Percentiles rank a stretch among this genome's conserved stretches.
Conservation (phyloP, 306 rosid species). For the Trifolium subterraneum region DNA sequence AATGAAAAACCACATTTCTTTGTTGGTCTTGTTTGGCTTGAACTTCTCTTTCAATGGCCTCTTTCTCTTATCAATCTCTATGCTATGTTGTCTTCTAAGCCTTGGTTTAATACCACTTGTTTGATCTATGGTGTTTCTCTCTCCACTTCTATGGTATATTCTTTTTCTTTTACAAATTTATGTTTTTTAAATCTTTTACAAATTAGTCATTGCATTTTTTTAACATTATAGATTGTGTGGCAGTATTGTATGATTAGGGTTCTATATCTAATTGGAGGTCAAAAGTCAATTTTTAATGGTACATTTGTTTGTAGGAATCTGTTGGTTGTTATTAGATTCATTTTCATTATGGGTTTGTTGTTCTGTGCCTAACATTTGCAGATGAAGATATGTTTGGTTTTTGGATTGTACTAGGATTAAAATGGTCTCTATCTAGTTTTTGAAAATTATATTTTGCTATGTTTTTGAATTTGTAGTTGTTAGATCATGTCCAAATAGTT, state of each 20-base stretch:
- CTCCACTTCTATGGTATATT: conserved; percentile 64
- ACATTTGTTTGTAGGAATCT: conserved; percentile 7
- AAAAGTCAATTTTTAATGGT: conserved; percentile 11
- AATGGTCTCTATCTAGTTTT: not conserved
- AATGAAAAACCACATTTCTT: conserved; percentile 68
- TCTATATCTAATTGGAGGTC: not conserved
- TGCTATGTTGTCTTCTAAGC: conserved; percentile 55
- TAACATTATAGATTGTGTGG: too few species aligned
- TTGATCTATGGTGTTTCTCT: conserved; percentile 71
- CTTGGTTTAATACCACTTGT: conserved; percentile 82
- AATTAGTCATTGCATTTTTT: not conserved
- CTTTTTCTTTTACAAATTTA: not conserved
- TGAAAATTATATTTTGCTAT: not conserved
- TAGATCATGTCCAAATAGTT: conserved; percentile 10
- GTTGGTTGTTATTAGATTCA: conserved; percentile 34
- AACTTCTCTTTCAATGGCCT: conserved; percentile 83
- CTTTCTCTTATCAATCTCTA: conserved; percentile 63
- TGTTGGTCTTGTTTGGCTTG: conserved; percentile 71
- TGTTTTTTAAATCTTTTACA: not conserved
- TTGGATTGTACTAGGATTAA: conserved; percentile 5
- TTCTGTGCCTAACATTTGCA: not conserved
- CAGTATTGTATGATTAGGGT: conserved; percentile 17
- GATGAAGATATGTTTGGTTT: conserved; percentile 12
- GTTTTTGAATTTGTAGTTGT: conserved; percentile 3
- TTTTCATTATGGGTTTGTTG: not conserved